Evolutionary conservation across 768 basidiomycete species (phyloP).

Genomic region (Tulasnella calospora): DNA sequence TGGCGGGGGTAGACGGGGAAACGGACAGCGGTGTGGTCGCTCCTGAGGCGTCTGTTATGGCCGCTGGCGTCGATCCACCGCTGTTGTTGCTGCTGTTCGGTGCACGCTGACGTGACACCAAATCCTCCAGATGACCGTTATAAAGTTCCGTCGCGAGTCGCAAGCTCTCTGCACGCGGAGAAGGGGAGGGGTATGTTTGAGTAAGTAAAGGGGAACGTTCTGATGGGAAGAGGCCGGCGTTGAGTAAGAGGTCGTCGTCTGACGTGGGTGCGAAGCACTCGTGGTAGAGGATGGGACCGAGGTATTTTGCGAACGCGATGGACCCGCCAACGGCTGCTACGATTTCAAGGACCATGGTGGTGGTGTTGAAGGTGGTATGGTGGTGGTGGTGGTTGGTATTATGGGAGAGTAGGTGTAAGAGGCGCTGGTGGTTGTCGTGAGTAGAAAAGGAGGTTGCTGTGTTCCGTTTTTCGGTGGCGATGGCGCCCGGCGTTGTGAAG

Average conservation of each 20-base stretch:
- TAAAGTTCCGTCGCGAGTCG: slow-evolving; percentile 12
- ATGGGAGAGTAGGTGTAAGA: background rate
- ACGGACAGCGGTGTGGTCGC: background rate
- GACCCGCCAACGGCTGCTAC: slow-evolving; percentile 4
- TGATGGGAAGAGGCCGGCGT: background rate
- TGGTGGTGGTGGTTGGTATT: slow-evolving; percentile 2
- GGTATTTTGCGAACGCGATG: slow-evolving; percentile 1
- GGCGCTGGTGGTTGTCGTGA: background rate
- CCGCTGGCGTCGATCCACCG: slow-evolving; percentile 4
- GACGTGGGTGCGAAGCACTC: slow-evolving; percentile 9
- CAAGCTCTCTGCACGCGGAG: background rate
- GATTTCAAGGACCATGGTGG: background rate
- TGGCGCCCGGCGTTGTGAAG: background rate
- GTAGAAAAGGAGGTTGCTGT: background rate
- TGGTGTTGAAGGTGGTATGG: background rate
- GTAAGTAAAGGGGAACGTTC: background rate
- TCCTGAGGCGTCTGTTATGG: background rate
- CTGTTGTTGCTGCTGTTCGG: background rate
- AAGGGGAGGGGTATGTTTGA: background rate
- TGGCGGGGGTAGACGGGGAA: slow-evolving; percentile 1
- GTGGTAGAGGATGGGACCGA: slow-evolving; percentile 11
- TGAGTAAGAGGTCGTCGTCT: background rate
- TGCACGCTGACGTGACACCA: background rate
- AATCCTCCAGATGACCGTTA: slow-evolving; percentile 10
- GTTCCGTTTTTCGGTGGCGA: background rate